phyloP scores from a whole-genome alignment of 306 rosid genomes.

The Malus sieversii region DNA sequence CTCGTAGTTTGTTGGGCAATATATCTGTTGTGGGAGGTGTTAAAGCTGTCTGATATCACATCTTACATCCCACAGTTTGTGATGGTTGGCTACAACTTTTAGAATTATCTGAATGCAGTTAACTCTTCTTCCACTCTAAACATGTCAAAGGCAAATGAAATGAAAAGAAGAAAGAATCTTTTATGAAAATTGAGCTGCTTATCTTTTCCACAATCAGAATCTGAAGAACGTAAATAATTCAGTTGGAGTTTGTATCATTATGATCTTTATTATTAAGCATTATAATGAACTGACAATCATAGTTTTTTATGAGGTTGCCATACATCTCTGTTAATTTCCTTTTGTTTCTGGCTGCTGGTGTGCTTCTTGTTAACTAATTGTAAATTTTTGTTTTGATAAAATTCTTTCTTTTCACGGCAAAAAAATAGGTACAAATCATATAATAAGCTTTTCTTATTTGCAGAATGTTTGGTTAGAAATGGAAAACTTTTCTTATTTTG shows the following conservation, averaged over 20 bases:
- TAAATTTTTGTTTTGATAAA: too few species aligned
- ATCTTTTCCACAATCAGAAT: background rate
- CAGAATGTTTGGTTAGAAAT: background rate
- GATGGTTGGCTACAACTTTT: constrained; percentile 26
- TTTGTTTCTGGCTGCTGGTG: too few species aligned
- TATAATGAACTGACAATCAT: background rate
- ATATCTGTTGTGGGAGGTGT: constrained; percentile 25
- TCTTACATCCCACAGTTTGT: constrained; percentile 45
- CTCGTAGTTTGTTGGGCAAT: constrained; percentile 30
- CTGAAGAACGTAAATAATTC: background rate
- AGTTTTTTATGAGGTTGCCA: too few species aligned
- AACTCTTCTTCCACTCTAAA: constrained; percentile 10
- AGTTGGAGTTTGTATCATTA: background rate
- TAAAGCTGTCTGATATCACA: constrained; percentile 41
- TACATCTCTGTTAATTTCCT: too few species aligned
- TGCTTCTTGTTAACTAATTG: too few species aligned
- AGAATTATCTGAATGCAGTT: constrained; percentile 26
- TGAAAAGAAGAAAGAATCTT: background rate
- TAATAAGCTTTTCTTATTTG: background rate
- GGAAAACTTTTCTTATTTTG: background rate
- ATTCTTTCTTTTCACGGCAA: too few species aligned
- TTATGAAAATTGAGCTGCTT: background rate
- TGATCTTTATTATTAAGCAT: background rate
- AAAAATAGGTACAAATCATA: background rate
- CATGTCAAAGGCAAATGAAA: background rate